Evolutionary conservation across 192 early-diverging fungal species (phyloP).

Genomic region (Bifiguratus adelaidae): DNA sequence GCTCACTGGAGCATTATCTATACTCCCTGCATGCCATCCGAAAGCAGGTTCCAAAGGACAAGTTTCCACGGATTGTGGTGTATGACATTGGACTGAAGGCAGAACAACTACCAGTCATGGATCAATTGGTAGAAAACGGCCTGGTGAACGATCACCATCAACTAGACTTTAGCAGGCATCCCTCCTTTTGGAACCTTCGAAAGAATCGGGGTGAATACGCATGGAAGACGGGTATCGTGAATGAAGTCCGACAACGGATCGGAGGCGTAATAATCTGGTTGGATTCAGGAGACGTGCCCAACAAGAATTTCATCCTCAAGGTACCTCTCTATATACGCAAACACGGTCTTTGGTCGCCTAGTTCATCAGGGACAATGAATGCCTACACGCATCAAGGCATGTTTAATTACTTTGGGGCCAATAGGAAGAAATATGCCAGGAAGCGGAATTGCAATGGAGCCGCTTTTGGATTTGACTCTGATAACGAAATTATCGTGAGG

Average conservation of each 20-base stretch:
- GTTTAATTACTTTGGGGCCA: constrained; percentile 24
- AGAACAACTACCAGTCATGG: constrained; percentile 22
- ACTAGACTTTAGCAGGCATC: constrained; percentile 32
- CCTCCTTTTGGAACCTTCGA: constrained; percentile 37
- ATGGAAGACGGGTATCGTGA: constrained; percentile 43
- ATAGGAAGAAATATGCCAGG: constrained; percentile 13
- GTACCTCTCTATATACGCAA: constrained; percentile 22
- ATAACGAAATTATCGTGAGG: constrained; percentile 17
- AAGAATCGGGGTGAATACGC: constrained; percentile 37
- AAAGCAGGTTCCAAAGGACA: constrained; percentile 1
- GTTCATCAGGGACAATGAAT: constrained; percentile 15
- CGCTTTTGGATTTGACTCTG: constrained; percentile 27
- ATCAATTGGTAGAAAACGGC: constrained; percentile 25
- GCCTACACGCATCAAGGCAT: constrained; percentile 36
- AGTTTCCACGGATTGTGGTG: constrained; percentile 31
- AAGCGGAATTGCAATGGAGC: constrained; percentile 36
- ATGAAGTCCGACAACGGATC: constrained; percentile 28
- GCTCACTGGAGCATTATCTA: constrained; percentile 35
- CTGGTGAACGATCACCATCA: constrained; percentile 28
- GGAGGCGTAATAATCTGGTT: constrained; percentile 34
- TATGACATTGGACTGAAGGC: constrained; percentile 39
- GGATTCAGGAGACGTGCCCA: constrained; percentile 33
- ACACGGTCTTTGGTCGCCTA: constrained; percentile 39
- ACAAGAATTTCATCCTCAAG: constrained; percentile 29
- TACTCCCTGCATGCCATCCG: constrained; percentile 28